These are phyloP conservation scores for Lablab purpureus DNA, from an alignment of 306 rosid species.

Conservation along the genomic window DNA sequence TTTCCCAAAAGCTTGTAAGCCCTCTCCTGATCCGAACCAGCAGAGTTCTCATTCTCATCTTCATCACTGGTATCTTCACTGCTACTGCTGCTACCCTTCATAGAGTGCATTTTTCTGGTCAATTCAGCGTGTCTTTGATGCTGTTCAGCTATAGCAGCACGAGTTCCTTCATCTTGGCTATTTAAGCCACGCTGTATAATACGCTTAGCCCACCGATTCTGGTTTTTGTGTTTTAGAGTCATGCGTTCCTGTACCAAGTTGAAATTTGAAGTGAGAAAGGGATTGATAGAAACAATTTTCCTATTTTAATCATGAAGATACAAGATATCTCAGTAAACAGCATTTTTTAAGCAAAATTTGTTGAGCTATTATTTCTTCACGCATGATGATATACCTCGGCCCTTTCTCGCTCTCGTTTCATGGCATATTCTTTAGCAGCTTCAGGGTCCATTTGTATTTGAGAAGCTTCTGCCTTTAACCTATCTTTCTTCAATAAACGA, in stretches of 20 bases:
- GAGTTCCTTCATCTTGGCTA: conserved; percentile 92
- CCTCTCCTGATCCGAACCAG: conserved; percentile 63
- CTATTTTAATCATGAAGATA: conserved; percentile 2
- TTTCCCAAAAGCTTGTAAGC: conserved; percentile 63
- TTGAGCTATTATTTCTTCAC: conserved; percentile 5
- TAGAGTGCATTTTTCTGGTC: conserved; percentile 82
- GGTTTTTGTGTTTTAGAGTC: conserved; percentile 81
- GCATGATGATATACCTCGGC: conserved; percentile 70
- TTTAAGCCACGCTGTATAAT: conserved; percentile 71
- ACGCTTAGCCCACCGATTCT: conserved; percentile 78
- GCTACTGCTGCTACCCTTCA: conserved; percentile 75
- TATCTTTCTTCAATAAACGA: conserved; percentile 85
- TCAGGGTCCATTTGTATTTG: conserved; percentile 72
- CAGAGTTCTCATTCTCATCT: conserved; percentile 58
- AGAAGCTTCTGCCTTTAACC: conserved; percentile 62
- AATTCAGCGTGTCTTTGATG: conserved; percentile 68
- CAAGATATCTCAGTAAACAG: not conserved
- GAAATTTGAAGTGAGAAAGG: conserved; percentile 20
- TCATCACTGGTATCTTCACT: conserved; percentile 74
- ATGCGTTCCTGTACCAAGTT: conserved; percentile 76
- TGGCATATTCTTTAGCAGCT: conserved; percentile 79
- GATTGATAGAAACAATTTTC: conserved; percentile 26
- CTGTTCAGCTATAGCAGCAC: conserved; percentile 83
- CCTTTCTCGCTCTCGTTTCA: conserved; percentile 78
- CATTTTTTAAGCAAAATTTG: not conserved